Conservation (phyloP, 2,329 filamentous ascomycete species). For the Fusarium liriodendri region DNA sequence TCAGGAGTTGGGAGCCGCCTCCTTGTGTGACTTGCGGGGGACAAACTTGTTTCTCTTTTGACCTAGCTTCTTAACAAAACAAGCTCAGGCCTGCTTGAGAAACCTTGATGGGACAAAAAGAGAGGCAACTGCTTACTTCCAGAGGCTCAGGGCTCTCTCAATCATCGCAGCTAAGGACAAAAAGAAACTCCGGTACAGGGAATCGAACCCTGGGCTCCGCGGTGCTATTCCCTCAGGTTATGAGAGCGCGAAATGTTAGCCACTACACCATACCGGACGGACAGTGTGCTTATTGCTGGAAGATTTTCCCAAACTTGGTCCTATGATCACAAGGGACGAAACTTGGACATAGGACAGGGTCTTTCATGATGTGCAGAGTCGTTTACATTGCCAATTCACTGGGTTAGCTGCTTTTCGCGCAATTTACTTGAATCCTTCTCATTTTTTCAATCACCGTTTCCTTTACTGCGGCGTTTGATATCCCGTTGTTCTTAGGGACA, state of each 20-base stretch:
- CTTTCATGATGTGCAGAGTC: not conserved
- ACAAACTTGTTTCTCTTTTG: not conserved
- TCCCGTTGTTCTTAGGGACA: not conserved
- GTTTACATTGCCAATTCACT: too few relatives aligned
- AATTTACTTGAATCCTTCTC: accelerated
- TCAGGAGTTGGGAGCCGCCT: not conserved
- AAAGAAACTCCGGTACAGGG: slow-evolving; percentile 40
- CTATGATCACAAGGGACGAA: not conserved
- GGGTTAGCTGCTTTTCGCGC: not conserved
- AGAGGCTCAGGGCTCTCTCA: too few relatives aligned
- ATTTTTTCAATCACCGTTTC: not conserved
- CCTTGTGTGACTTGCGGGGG: too few relatives aligned
- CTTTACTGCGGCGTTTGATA: not conserved
- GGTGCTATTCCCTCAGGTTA: slow-evolving; percentile 36
- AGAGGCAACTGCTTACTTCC: not conserved
- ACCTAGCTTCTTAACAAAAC: not conserved
- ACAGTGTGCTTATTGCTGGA: not conserved
- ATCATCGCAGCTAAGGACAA: not conserved
- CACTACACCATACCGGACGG: slow-evolving; percentile 44
- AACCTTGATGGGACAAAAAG: not conserved
- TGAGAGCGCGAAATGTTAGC: slow-evolving; percentile 46
- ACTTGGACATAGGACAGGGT: not conserved
- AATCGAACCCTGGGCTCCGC: slow-evolving; percentile 46
- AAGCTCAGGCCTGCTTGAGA: not conserved
- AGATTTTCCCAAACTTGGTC: accelerated